These are phyloP conservation scores for Plasmodium cynomolgi DNA, from an alignment of 169 alveolate genomes.

Conservation along the genomic window DNA sequence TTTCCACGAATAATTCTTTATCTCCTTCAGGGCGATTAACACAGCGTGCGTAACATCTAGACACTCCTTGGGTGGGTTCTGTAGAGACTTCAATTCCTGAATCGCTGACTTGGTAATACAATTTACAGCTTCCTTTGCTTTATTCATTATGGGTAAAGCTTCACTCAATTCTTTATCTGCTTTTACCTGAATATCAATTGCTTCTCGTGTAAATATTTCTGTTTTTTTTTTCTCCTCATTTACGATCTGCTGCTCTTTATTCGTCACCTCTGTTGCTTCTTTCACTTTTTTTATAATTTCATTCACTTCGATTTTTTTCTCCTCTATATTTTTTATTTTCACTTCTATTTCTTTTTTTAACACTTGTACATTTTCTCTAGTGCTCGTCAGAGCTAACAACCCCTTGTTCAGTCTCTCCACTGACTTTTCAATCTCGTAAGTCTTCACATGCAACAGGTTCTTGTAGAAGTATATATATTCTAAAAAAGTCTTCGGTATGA, in stretches of 20 bases:
- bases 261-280: constrained; percentile 94
- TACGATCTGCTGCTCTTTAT: constrained; percentile 93
- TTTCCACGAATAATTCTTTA: constrained; percentile 93
- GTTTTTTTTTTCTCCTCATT: constrained; percentile 92
- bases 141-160: constrained; percentile 96
- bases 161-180: constrained; percentile 94
- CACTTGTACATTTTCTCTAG: constrained; percentile 60
- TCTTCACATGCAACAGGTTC: constrained; percentile 89
- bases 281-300: constrained; percentile 86
- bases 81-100: constrained; percentile 94
- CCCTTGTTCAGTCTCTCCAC: constrained; percentile 76
- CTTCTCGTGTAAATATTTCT: constrained; percentile 89
- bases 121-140: constrained; percentile 95
- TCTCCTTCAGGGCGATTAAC: constrained; percentile 92
- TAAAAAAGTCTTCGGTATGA: constrained; percentile 96
- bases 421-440: constrained; percentile 85
- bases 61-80: constrained; percentile 95
- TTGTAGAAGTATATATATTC: constrained; percentile 95
- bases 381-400: constrained; percentile 37
- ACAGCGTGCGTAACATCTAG: constrained; percentile 93
- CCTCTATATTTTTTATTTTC: constrained; percentile 52
- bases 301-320: constrained; percentile 70
- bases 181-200: constrained; percentile 88
- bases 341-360: constrained; percentile 67
- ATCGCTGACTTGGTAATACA: constrained; percentile 94